Percentiles rank a stretch among this genome's conserved stretches.
Evolutionary conservation across 495 filamentous ascomycete genomes (phyloP).

Genomic region (Hypoxylon lienhwacheense): DNA sequence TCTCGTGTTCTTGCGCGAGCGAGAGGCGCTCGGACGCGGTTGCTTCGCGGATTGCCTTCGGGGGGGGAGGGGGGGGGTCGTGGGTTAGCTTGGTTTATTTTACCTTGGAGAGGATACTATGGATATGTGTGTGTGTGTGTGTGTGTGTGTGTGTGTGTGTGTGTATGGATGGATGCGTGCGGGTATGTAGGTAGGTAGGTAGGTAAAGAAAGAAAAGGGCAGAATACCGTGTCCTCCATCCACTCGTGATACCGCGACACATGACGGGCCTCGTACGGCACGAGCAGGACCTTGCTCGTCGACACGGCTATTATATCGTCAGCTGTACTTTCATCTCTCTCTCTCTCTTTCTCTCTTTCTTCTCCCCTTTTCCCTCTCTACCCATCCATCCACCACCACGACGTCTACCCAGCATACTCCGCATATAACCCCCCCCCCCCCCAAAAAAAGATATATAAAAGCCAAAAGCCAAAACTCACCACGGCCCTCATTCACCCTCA

Average conservation of each 20-base stretch:
- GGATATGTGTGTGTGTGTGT: not conserved
- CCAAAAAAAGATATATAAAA: too few species aligned
- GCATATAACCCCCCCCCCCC: too few species aligned
- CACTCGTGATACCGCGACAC: constrained; percentile 81
- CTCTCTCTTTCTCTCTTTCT: not conserved
- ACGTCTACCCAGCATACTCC: too few species aligned
- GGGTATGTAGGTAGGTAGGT: not conserved
- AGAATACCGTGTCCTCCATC: constrained; percentile 81
- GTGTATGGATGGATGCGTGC: not conserved
- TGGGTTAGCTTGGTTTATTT: not conserved
- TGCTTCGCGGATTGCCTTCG: constrained; percentile 79
- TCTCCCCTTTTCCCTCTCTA: too few species aligned
- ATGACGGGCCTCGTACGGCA: constrained; percentile 82
- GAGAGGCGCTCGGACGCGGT: constrained; percentile 83
- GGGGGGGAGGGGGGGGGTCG: too few species aligned
- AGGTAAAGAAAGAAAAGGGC: constrained; percentile 2
- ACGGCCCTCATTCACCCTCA: constrained; percentile 49
- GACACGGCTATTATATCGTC: constrained; percentile 58
- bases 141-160: not conserved
- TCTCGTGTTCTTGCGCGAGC: constrained; percentile 77
- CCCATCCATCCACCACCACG: too few species aligned
- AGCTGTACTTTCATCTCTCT: not conserved
- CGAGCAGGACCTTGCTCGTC: constrained; percentile 66
- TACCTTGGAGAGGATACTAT: not conserved
- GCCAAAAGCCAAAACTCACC: constrained; percentile 45